Conservation (phyloP, 306 rosid species). For the Comarum palustre region DNA sequence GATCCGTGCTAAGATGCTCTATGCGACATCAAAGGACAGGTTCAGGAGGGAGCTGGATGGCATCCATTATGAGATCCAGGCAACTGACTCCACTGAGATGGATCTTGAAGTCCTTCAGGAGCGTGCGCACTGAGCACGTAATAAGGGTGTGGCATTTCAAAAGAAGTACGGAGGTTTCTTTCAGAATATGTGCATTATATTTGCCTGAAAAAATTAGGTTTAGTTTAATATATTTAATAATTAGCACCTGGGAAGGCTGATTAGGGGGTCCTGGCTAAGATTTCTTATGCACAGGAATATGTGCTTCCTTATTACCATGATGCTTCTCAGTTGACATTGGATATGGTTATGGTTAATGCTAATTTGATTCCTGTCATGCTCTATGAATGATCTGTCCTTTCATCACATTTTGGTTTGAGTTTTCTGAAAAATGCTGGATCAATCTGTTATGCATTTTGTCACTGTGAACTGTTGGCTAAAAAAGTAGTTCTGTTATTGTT, state of each 20-base stretch:
- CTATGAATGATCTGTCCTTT: slow-evolving; percentile 8
- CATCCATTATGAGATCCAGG: slow-evolving; percentile 83
- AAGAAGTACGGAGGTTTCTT: slow-evolving; percentile 34
- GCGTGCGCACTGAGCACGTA: slow-evolving; percentile 54
- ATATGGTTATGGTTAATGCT: slow-evolving; percentile 26
- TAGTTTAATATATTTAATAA: slow-evolving; percentile 35
- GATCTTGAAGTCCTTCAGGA: slow-evolving; percentile 73
- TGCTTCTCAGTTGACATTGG: slow-evolving; percentile 54
- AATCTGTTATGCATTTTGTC: not conserved
- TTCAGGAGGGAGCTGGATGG: slow-evolving; percentile 77
- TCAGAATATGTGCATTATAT: slow-evolving; percentile 25
- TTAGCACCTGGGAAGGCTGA: slow-evolving; percentile 60
- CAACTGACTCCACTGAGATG: slow-evolving; percentile 82
- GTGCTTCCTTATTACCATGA: slow-evolving; percentile 59
- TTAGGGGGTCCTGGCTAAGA: slow-evolving; percentile 42
- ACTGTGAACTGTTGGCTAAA: not conserved
- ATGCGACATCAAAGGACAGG: slow-evolving; percentile 78
- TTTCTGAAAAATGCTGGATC: not conserved
- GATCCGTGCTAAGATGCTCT: slow-evolving; percentile 78
- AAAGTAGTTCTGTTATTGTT: not conserved
- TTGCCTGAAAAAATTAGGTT: slow-evolving; percentile 23
- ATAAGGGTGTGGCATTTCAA: slow-evolving; percentile 23
- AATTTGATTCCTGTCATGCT: slow-evolving; percentile 18
- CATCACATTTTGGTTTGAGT: not conserved
- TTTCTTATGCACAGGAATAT: slow-evolving; percentile 36